Evolutionary conservation across 768 basidiomycete species (phyloP).

Genomic region (Mycena galopus): DNA sequence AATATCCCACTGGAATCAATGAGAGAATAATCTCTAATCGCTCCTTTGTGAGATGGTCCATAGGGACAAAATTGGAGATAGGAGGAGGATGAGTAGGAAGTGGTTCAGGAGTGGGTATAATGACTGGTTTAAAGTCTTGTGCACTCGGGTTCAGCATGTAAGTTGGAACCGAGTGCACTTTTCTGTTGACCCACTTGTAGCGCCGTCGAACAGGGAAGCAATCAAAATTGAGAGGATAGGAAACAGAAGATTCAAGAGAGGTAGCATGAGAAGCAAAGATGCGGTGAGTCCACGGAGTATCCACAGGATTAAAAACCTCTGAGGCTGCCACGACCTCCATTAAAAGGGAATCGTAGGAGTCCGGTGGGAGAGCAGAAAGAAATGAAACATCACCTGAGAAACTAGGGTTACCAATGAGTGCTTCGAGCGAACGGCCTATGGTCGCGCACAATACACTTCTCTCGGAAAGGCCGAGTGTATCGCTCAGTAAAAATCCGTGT

Average conservation of each 20-base stretch:
- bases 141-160: slow-evolving; percentile 41
- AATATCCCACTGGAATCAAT: slow-evolving; percentile 10
- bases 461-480: slow-evolving; percentile 20
- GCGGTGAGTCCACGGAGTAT: slow-evolving; percentile 17
- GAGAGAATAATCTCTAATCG: slow-evolving; percentile 32
- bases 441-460: slow-evolving; percentile 6
- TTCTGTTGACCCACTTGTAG: slow-evolving; percentile 44
- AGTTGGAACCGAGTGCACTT: slow-evolving; percentile 41
- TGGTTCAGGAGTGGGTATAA: slow-evolving; percentile 34
- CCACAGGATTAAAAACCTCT: neutral
- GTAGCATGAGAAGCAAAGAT: neutral
- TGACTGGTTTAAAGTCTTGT: slow-evolving; percentile 31
- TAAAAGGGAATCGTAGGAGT: slow-evolving; percentile 30
- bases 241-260: neutral
- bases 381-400: slow-evolving; percentile 14
- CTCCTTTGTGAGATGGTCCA: slow-evolving; percentile 24
- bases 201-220: slow-evolving; percentile 13
- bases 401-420: slow-evolving; percentile 18
- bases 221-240: neutral
- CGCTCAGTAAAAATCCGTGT: slow-evolving; percentile 30
- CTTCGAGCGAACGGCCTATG: slow-evolving; percentile 32
- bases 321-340: slow-evolving; percentile 8
- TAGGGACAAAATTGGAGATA: slow-evolving; percentile 29
- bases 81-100: slow-evolving; percentile 9
- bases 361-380: slow-evolving; percentile 26